phyloP scores from a whole-genome alignment of 352 stramenopile species.

The Globisporangium recalcitrans region DNA sequence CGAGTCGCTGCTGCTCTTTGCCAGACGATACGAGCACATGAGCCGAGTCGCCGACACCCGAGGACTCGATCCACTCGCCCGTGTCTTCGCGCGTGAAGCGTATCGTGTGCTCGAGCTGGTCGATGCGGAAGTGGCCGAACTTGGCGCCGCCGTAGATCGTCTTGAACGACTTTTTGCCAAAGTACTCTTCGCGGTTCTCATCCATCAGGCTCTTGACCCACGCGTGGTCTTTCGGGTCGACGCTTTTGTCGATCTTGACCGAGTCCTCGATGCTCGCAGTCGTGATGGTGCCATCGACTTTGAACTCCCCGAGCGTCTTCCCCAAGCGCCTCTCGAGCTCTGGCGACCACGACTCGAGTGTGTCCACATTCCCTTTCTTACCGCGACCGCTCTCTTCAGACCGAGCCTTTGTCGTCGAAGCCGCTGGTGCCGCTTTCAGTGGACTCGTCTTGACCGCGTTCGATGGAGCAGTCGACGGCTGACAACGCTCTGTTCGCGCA shows the following conservation, averaged over 20 bases:
- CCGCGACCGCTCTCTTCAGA: neutral
- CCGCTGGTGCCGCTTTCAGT: neutral
- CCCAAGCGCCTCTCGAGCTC: constrained; percentile 43
- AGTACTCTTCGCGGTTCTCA: constrained; percentile 8
- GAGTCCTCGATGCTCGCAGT: constrained; percentile 10
- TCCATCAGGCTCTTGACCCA: constrained; percentile 30
- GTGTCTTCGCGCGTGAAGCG: constrained; percentile 59
- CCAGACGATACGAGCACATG: constrained; percentile 40
- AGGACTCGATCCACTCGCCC: constrained; percentile 64
- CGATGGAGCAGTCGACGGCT: neutral
- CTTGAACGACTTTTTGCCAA: constrained; percentile 19
- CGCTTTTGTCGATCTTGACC: constrained; percentile 3
- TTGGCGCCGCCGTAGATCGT: constrained; percentile 47
- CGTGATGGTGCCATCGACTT: constrained; percentile 3
- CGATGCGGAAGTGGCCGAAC: constrained; percentile 61
- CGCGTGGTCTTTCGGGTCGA: constrained; percentile 7
- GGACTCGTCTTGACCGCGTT: neutral
- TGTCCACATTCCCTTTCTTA: constrained; percentile 1
- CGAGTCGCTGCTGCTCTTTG: constrained; percentile 13
- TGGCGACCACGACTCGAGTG: constrained; percentile 45
- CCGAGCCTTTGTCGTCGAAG: neutral
- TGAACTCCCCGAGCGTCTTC: constrained; percentile 16
- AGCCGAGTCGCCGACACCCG: constrained; percentile 36
- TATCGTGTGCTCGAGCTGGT: constrained; percentile 49
- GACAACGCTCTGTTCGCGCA: constrained; percentile 40